Evolutionary conservation across 2,329 filamentous ascomycete species (phyloP), one percentile per base, ranked within the genome.

Genomic region (Colletotrichum tofieldiae): DNA sequence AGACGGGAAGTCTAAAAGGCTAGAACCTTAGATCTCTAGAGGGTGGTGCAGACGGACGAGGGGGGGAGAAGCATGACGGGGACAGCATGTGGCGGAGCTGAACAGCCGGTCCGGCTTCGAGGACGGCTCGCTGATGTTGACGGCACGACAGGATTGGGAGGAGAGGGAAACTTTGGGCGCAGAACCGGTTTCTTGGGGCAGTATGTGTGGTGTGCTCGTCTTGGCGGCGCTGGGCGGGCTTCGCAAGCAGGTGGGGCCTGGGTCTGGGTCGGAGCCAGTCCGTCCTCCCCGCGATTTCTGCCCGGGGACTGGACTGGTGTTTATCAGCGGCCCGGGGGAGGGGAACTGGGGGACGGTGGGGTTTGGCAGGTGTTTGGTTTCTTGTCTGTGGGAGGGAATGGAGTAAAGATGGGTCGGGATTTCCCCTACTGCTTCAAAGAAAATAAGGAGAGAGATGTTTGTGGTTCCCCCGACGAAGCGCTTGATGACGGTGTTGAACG

Each of bases 1-100:
- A 32, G 52, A 32, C 63, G 63, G 63, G 67, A 71, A 67, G 67
- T 67, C 67, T 71, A 62, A 62, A 55, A 54, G 49, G 29, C 47
- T n/a, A n/a, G 49, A 67, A 54, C 47, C 65, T 41, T 43, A 35
- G 37, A 32, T 54, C 20, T 49, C 9, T 14, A 9, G 11, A 1
- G 20, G 43, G 26, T 23, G 18, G 9, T 6, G 14, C 5, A 26
- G 18, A 60, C 5, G 18, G 45, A 23, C n/a, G 14, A 8, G 12
- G 16, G 9, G n/a, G 43, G 29, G 20, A 11, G 20, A 26, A 37
- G 11, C 11, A 16, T 2, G 12, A 26, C 39, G 29, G 16, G 8
- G 12, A 16, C n/a, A 43, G 23, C 56, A 32, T 43, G 39, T 14
- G 56, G 39, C 16, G 56, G 16, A 43, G 39, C 39, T 45, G 56